These are phyloP conservation scores for Nakazawaea ambrosiae DNA, from an alignment of 805 yeast genomes.

Conservation along the genomic window DNA sequence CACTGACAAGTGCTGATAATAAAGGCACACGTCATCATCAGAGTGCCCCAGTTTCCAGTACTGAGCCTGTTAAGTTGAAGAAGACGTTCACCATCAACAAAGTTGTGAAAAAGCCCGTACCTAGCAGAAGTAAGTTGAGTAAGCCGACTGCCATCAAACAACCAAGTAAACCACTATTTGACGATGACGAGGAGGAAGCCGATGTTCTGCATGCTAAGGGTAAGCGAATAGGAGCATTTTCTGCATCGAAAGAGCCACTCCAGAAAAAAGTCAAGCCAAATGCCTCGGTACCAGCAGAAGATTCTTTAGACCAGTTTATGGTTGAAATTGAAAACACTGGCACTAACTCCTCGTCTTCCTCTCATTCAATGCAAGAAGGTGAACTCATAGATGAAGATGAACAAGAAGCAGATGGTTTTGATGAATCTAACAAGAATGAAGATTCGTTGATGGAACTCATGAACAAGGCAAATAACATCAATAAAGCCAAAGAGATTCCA, in stretches of 20 bases:
- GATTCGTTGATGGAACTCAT: conserved; percentile 29
- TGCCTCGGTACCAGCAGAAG: conserved; percentile 22
- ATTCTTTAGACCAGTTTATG: conserved; percentile 44
- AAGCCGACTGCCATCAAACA: too few species aligned
- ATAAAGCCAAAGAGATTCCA: conserved; percentile 41
- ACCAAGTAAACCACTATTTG: too few species aligned
- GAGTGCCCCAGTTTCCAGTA: too few species aligned
- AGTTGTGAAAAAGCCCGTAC: too few species aligned
- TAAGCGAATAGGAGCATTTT: too few species aligned
- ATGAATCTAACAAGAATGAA: conserved; percentile 20
- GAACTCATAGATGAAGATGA: conserved; percentile 10
- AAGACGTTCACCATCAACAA: conserved; percentile 1
- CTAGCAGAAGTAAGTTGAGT: too few species aligned
- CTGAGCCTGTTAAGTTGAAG: background rate
- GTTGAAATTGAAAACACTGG: conserved; percentile 13
- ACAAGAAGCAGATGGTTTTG: conserved; percentile 19
- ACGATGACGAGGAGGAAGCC: too few species aligned
- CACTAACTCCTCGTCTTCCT: conserved; percentile 9
- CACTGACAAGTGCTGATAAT: conserved; percentile 9
- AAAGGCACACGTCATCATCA: too few species aligned
- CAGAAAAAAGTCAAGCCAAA: conserved; percentile 7
- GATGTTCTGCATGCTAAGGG: too few species aligned
- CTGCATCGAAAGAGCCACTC: too few species aligned
- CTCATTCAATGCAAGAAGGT: background rate
- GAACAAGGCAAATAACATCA: conserved; percentile 33